Evolutionary conservation across 768 basidiomycete species (phyloP).

Genomic region (Russula abietina): DNA sequence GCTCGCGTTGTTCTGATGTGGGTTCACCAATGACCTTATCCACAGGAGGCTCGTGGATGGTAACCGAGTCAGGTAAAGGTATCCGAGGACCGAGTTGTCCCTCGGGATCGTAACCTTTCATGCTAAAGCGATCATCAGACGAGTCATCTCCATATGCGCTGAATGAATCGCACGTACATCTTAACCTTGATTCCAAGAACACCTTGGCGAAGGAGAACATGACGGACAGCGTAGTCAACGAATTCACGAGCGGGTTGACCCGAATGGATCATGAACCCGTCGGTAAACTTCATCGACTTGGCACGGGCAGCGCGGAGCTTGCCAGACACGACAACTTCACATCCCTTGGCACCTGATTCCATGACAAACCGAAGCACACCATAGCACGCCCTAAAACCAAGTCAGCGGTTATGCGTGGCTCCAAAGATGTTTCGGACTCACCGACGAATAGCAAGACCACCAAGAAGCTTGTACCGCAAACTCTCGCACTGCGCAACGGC

Average conservation of each 20-base stretch:
- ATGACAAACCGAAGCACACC: conserved; percentile 99
- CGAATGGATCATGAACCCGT: conserved; percentile 99
- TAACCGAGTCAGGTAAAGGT: conserved; percentile 92
- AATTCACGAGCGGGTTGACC: conserved; percentile 97
- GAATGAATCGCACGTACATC: conserved; percentile 54
- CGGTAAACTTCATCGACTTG: conserved; percentile 99
- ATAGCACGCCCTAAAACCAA: conserved; percentile 74
- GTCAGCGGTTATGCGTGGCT: not conserved
- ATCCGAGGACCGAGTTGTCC: conserved; percentile 84
- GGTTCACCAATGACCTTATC: conserved; percentile 90
- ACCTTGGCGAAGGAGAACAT: conserved; percentile 97
- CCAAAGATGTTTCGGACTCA: conserved; percentile 36
- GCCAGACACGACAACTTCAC: conserved; percentile 98
- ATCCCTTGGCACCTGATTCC: conserved; percentile 99
- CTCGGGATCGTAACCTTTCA: conserved; percentile 95
- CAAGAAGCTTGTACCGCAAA: conserved; percentile 97
- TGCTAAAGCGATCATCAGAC: conserved; percentile 45
- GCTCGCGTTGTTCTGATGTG: conserved; percentile 83
- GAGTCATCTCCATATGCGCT: not conserved
- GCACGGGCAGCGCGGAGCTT: conserved; percentile 99
- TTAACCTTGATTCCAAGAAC: conserved; percentile 99
- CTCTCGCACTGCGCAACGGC: conserved; percentile 99
- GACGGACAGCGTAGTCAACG: conserved; percentile 95
- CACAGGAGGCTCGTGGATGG: conserved; percentile 80
- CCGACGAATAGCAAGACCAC: conserved; percentile 98